These are phyloP conservation scores for Metschnikowia continentalis DNA, from an alignment of 805 yeast genomes.

Conservation along the genomic window DNA sequence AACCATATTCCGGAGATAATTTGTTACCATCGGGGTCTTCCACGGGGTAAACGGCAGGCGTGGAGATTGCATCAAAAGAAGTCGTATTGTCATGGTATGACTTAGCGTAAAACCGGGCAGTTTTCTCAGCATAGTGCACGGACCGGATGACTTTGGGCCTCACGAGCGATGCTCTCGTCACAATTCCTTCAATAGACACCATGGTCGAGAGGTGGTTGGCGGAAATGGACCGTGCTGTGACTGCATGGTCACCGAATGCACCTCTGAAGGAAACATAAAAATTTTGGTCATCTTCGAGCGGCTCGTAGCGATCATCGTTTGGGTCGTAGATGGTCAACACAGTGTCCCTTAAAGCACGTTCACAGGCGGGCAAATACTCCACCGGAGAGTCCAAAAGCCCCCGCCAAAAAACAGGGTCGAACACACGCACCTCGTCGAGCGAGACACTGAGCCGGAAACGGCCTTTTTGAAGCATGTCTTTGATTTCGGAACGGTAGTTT, in stretches of 20 bases:
- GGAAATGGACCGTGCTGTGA: constrained; percentile 83
- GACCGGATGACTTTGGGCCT: constrained; percentile 89
- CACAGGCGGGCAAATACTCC: constrained; percentile 84
- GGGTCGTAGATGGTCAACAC: constrained; percentile 71
- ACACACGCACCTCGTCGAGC: constrained; percentile 83
- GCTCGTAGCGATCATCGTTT: constrained; percentile 46
- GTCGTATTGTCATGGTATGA: constrained; percentile 93
- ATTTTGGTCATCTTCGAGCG: constrained; percentile 55
- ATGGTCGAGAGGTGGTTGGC: constrained; percentile 74
- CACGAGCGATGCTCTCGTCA: constrained; percentile 87
- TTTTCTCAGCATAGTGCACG: constrained; percentile 85
- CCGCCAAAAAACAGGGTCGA: constrained; percentile 71
- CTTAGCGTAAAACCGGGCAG: constrained; percentile 81
- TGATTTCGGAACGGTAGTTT: constrained; percentile 65
- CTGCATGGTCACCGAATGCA: constrained; percentile 82
- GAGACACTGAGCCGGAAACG: constrained; percentile 66
- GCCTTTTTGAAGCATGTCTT: constrained; percentile 65
- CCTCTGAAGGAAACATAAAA: constrained; percentile 83
- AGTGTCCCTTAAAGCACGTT: constrained; percentile 77
- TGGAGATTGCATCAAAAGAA: constrained; percentile 75
- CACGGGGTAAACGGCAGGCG: constrained; percentile 86
- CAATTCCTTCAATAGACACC: constrained; percentile 91
- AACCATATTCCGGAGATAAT: constrained; percentile 86
- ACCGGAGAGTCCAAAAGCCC: constrained; percentile 76
- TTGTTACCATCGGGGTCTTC: constrained; percentile 91